Base-by-base conservation (phyloP, 1,139 yeast species). In the Magnusiomyces ingens region DNA sequence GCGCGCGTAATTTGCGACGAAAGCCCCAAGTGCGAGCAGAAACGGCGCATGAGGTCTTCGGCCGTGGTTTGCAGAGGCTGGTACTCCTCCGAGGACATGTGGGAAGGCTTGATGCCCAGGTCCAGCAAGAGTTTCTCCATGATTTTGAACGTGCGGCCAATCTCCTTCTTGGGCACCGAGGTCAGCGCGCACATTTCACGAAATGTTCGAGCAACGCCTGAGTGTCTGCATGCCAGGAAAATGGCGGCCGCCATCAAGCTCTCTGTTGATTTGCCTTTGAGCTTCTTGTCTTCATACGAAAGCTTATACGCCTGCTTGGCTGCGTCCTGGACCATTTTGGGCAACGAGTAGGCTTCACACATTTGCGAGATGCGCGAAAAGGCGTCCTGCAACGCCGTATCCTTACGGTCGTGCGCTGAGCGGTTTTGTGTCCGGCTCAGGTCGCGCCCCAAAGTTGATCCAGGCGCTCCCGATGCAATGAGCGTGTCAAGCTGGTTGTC, bases 181-280 rank as follows among this genome's bases (percentile, higher is more conserved):
- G 98, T 93, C 65, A 94, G 78, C 4, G 96, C 95, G 82, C 96
- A 89, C 55, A 93, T 90, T 73, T 93, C 99, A 69, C 88, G 89
- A 70, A 91, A 93, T 3, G 97, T 85, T 71, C 99, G 84, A 41
- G 96, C 95, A 35, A 91, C 98, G 53, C 85, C 83, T 5, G 97
- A 95, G 68, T 90, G 89, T 57, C 99, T 77, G 72, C 99, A 93
- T 1, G 99, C 99, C 61, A 93, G 82, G 60, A 89, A 82, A 55
- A 93, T 93, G 2, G 96, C 88, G 0, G 97, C 97, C 0, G 99
- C 99, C 93, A 93, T 91, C 51, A 93, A 87, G 59, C 93, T 83
- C 67, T 91, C 97, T 64, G 87, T 93, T 0, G 96, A 85, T 68
- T 93, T 89, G 53, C 98, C 97, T 67, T 93, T 81, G 61, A 93